Base-by-base conservation (phyloP, 225 moss, liverwort and hornwort species). In the Sphagnum tenellum region DNA sequence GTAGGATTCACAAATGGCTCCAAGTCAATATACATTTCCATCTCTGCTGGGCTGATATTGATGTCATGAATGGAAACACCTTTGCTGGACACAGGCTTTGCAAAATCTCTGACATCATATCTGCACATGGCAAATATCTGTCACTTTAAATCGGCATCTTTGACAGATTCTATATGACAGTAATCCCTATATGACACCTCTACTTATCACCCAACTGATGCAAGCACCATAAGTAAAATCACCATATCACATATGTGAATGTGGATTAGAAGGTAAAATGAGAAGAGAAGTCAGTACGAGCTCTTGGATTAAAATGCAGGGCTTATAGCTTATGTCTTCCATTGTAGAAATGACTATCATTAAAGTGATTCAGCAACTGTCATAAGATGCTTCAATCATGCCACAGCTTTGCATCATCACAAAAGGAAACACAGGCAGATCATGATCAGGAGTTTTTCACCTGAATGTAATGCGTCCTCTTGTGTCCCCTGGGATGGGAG, bases 1-100 rank as follows among this genome's bases (percentile, higher is more conserved):
- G 92, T 87, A 2, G 96, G 93, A 72, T 98, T 93, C 56, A 98
- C 93, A 77, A 90, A 98, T 63, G 92, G 93, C 74, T 89, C 89
- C 80, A 98, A 71, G 71, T 98, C 87, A 50, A 98, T 72, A 74
- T 87, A 89, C 96, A 98, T 93, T 65, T 88, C 89, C 92, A 89
- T 85, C 78, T 98, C 96, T 71, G 78, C 87, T 64, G 85, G 70
- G 71, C 87, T 85, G 69, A 93, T 75, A 70, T 86, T 81, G 47
- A 98, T 85, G 64, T 98, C 96, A 47, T 77, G 72, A 59, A 98
- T 85, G 57, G 86, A 85, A 65, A 87, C 75, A 59, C 96, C 96
- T 81, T 98, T 98, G 77, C 92, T 90, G 67, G 96, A 98, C 56
- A 98, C 96, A 56, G 96, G 92, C 66, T 98, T 98, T 45, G 90